A percentile compares a stretch with the other conserved stretches of the same genome.
phyloP scores from a whole-genome alignment of 352 stramenopile genomes.

The Pythium plurisporium region DNA sequence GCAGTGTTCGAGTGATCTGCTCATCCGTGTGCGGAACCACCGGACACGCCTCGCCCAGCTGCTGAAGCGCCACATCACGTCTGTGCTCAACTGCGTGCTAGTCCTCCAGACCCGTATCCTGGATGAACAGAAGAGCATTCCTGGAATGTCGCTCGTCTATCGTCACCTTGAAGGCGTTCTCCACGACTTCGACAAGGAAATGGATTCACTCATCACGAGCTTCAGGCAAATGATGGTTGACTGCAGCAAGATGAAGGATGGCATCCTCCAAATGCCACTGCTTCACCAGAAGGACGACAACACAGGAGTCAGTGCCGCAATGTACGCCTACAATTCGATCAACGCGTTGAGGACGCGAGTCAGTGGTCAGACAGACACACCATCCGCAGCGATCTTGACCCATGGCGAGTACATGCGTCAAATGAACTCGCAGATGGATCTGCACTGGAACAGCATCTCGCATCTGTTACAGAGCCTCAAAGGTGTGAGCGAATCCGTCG shows the following conservation, averaged over 20 bases:
- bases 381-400: slow-evolving; percentile 67
- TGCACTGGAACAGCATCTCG: slow-evolving; percentile 85
- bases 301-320: slow-evolving; percentile 58
- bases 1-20: slow-evolving; percentile 57
- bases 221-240: slow-evolving; percentile 79
- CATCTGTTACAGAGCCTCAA: slow-evolving; percentile 79
- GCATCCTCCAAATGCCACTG: slow-evolving; percentile 71
- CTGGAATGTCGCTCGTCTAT: slow-evolving; percentile 71
- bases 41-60: slow-evolving; percentile 61
- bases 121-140: slow-evolving; percentile 73
- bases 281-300: slow-evolving; percentile 67
- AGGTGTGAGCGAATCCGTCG: slow-evolving; percentile 59
- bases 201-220: slow-evolving; percentile 55
- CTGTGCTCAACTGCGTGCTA: slow-evolving; percentile 62
- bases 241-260: slow-evolving; percentile 76
- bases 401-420: slow-evolving; percentile 88
- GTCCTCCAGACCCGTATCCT: slow-evolving; percentile 74
- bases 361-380: slow-evolving; percentile 39
- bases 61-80: slow-evolving; percentile 68
- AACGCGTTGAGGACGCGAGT: slow-evolving; percentile 73
- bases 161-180: slow-evolving; percentile 57
- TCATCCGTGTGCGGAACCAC: slow-evolving; percentile 69
- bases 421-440: slow-evolving; percentile 75
- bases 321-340: slow-evolving; percentile 79
- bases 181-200: slow-evolving; percentile 58